These are phyloP conservation scores for Rutidosis leptorrhynchoides DNA, from an alignment of 129 eudicot genomes.

Conservation along the genomic window DNA sequence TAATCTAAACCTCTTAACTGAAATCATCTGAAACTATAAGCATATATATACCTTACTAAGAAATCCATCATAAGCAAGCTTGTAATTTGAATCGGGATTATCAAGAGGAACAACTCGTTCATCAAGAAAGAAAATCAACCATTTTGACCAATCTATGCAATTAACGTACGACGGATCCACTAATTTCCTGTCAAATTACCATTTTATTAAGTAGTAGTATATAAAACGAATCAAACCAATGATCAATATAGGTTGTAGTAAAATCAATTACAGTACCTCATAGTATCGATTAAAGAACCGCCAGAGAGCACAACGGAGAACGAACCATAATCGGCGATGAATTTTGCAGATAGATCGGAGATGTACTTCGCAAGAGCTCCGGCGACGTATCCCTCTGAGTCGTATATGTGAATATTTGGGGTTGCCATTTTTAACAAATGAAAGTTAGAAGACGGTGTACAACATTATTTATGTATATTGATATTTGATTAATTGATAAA, in stretches of 20 bases:
- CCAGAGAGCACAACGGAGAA: constrained; percentile 82
- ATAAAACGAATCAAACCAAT: constrained; percentile 1
- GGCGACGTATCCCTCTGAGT: constrained; percentile 59
- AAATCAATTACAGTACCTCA: too few species aligned
- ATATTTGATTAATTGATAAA: too few species aligned
- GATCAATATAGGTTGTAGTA: too few species aligned
- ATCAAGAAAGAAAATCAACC: constrained; percentile 69
- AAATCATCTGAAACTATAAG: too few species aligned
- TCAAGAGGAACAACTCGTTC: constrained; percentile 76
- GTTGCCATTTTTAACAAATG: constrained; percentile 29
- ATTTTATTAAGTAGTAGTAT: constrained; percentile 1
- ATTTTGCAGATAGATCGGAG: constrained; percentile 48
- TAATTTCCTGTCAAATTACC: constrained; percentile 36
- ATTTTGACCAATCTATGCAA: constrained; percentile 61
- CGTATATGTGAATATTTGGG: constrained; percentile 27
- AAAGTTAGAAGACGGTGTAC: too few species aligned
- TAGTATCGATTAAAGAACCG: constrained; percentile 64
- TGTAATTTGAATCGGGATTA: constrained; percentile 61
- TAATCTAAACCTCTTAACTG: too few species aligned
- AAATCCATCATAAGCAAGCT: constrained; percentile 66
- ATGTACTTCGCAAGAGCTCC: constrained; percentile 57
- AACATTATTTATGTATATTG: too few species aligned
- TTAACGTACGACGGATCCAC: constrained; percentile 45
- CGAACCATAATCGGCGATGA: constrained; percentile 45
- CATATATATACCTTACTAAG: constrained; percentile 55